Base-by-base conservation (phyloP, 2,329 filamentous ascomycete genomes). In the Coleophoma eucalyptorum region DNA sequence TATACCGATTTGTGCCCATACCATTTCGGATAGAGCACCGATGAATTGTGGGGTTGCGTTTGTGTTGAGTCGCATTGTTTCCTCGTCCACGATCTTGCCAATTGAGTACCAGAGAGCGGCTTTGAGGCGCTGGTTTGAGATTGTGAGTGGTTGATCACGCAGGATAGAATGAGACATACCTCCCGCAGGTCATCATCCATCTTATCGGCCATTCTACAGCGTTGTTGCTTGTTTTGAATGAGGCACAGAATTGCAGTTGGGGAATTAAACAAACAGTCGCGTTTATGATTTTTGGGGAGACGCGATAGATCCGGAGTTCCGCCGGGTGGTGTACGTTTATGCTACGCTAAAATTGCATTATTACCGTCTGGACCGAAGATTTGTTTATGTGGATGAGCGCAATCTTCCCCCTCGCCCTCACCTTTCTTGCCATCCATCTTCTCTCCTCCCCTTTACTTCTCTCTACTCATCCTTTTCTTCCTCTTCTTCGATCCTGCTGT, bases 1-100 rank as follows among this genome's bases (percentile, higher is more conserved):
- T 70, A 43, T 76, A 93, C 90, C 88, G 47, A 96, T 87, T 59
- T 96, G 91, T 1, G 84, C 80, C 84, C 89, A 96, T 7, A 93
- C 87, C 68, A 96, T 81, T 68, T 96, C 91, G 1, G 89, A 94
- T 64, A 95, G 69, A 0, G 87, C 82, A 8, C 87, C 90, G 59
- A 95, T 95, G 68, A 95, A 96, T 64, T 96, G 90, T 2, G 90
- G 90, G 21, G 93, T 96, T 6, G 92, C 90, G 68, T 96, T 97
- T 56, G 90, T 80, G 64, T 89, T 83, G 26, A 85, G 75, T 50
- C 79, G 76, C 31, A 90, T 72, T 16, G 84, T 86, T 65, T 96
- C 87, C 58, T 93, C 85, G 67, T 97, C 93, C 56, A 96, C 89
- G 53, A 95, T 93, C 66, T 90, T 88, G 58, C 90, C 89, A 53